Conservation (phyloP, 179 eudicot genomes). For the Beta lomatogona region DNA sequence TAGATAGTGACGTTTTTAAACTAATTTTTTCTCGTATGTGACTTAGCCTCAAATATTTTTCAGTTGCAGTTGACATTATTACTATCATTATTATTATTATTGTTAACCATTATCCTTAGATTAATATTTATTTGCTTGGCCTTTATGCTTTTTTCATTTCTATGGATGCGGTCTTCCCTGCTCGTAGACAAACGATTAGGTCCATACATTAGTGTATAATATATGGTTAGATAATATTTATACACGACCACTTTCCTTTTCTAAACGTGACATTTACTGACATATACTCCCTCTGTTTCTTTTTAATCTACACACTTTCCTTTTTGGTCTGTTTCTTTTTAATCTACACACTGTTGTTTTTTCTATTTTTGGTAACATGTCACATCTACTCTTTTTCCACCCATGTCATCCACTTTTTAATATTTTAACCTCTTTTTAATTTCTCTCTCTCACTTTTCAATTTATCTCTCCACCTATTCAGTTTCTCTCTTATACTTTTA, state of each 20-base stretch:
- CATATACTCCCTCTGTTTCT: background rate
- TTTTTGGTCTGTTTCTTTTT: too few species aligned
- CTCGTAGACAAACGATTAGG: background rate
- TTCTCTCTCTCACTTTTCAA: too few species aligned
- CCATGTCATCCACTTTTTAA: too few species aligned
- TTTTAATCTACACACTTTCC: too few species aligned
- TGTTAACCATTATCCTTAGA: background rate
- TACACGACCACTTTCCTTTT: background rate
- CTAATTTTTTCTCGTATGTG: background rate
- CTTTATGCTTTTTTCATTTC: background rate
- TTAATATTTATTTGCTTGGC: background rate
- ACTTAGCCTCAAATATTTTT: background rate
- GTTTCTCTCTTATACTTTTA: too few species aligned
- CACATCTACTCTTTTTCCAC: too few species aligned
- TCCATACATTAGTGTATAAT: background rate
- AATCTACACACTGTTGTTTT: too few species aligned
- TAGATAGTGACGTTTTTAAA: constrained; percentile 1
- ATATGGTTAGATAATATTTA: background rate
- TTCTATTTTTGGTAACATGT: too few species aligned
- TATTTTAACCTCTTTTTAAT: too few species aligned
- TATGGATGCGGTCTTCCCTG: background rate
- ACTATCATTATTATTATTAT: background rate
- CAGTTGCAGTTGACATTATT: background rate
- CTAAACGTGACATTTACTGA: too few species aligned
- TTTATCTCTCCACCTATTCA: too few species aligned